Evolutionary conservation across 2,329 filamentous ascomycete species (phyloP), one percentile per base, ranked within the genome.

Genomic region (Botrytis galanthina): DNA sequence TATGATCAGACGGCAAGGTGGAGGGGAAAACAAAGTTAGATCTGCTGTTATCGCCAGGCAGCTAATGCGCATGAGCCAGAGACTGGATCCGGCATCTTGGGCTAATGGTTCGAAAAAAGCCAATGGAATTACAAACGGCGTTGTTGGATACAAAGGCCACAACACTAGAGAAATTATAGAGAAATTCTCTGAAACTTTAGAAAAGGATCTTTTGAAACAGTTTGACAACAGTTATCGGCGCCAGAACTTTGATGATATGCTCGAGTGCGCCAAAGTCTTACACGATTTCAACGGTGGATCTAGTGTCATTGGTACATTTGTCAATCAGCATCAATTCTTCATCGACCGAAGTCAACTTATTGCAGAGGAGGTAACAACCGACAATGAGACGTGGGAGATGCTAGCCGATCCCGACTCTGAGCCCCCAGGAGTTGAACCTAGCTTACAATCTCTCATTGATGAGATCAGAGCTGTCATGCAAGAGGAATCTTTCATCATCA

Each of bases 311-410:
- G 95, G 93, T 22, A 87, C 95, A 18, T 99, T 98, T 82, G 95
- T 99, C 80, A 99, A 99, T 81, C 96, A 99, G 82, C 97, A 99
- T 83, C 94, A 97, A 80, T 99, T 99, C 87, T 99, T 99, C 84
- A 98, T 99, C 80, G 96, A 98, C 81, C 88, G 95, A 39, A 96
- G 94, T 77, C 95, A 98, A 82, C 86, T 99, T 73, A 91, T 97
- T 68, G 88, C 89, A 20, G 93, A 96, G 78, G 88, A 84, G n/a
- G 87, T 89, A 67, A 87, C 77, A 18, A 80, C 80, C 35, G 80
- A 82, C 73, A 81, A 87, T 73, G 89, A 94, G 75, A 91, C 90
- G 2, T 98, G 95, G 95, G 95, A 98, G 73, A 91, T 92, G 77
- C 86, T 99, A 70, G 95, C 97, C 64, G 96, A 99, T 80, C 97